phyloP scores from a whole-genome alignment of 108 stramenopile species.

The Cyclotella baltica region DNA sequence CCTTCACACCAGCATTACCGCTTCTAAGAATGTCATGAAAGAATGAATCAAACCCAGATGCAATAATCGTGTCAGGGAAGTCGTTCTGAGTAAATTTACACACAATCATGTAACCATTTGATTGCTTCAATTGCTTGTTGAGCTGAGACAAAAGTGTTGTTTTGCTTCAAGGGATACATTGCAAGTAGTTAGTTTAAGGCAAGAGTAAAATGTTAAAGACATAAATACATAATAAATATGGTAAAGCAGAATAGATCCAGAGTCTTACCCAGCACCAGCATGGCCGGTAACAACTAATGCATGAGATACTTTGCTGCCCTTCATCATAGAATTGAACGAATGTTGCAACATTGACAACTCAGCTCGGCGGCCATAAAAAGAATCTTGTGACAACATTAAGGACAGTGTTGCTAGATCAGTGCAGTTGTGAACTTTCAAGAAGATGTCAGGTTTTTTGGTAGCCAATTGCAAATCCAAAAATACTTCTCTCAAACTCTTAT shows the following conservation, averaged over 20 bases:
- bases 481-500: conserved; percentile 1
- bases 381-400: not conserved
- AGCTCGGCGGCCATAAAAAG: conserved; percentile 23
- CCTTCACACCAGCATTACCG: not conserved
- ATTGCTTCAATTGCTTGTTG: too few species aligned
- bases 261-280: conserved; percentile 41
- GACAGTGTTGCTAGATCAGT: not conserved
- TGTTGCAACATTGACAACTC: conserved; percentile 24
- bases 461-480: conserved; percentile 21
- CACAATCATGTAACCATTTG: too few species aligned
- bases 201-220: not conserved
- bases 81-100: too few species aligned
- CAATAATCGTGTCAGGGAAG: too few species aligned
- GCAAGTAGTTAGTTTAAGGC: not conserved
- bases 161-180: conserved; percentile 11
- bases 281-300: conserved; percentile 21
- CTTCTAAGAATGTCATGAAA: not conserved
- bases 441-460: not conserved
- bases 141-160: conserved; percentile 28
- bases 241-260: too few species aligned
- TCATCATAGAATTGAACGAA: conserved; percentile 17
- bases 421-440: not conserved
- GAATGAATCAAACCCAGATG: too few species aligned
- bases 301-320: not conserved
- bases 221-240: not conserved